Evolutionary conservation across 2,329 filamentous ascomycete genomes (phyloP), one percentile per base, ranked within the genome.

Genomic region (Paracamarosporium sp.): DNA sequence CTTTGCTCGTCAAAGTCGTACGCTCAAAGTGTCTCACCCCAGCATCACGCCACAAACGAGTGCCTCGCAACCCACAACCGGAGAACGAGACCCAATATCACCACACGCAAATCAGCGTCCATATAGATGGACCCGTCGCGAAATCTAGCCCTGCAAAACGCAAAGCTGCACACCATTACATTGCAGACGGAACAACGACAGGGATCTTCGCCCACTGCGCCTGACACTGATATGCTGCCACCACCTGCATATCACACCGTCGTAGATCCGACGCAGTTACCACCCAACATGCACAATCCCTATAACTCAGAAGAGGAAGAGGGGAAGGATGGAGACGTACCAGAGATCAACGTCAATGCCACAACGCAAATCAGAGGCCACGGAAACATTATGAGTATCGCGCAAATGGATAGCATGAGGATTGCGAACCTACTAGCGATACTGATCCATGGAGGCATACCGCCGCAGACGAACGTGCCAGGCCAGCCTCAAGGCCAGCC

Each of bases 281-380:
- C 64, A 43, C 57, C 66, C 27, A 65, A 63, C 20, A 57, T 67
- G 47, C 50, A 56, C n/a, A 65, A 55, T 17, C 63, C 67, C 1
- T 71, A 69, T 33, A 61, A 62, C 28, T 25, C 56, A 9, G 54
- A 65, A 43, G 57, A 64, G 22, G 65, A 67, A n/a, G 61, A 59
- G 4, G 50, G 40, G 15, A 48, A 58, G 31, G 28, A 48, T 2
- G 43, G 47, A 17, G 54, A 63, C 3, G 61, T 50, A 9, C 70
- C 69, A n/a, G 72, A 75, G 53, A 61, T 76, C 35, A 75, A 67
- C 20, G 65, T 76, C 54, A 76, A 76, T 56, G 70, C 73, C 7
- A 63, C 67, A 0, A 75, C 72, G 8, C 71, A 76, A 43, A 68
- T 76, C 38, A 61, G 71, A 30, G 72, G 72, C 36, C 66, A 70